Evolutionary conservation across 371 early-diverging fungal genomes (phyloP), one percentile per base, ranked within the genome.

Genomic region (Zancudomyces culisetae): DNA sequence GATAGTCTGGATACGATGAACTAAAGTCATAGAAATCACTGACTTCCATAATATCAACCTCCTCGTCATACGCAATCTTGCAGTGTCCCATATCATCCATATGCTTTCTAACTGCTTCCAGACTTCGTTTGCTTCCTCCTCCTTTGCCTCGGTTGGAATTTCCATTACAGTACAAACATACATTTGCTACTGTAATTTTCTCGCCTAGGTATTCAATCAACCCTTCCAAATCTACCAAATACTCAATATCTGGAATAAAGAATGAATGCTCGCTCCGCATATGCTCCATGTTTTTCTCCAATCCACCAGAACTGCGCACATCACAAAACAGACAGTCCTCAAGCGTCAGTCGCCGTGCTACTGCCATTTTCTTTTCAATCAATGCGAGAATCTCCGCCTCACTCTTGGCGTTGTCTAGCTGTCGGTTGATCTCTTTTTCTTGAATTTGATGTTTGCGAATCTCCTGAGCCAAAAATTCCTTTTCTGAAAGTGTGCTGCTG

Each of bases 201-300:
- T 95, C 93, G 23, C 83, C 93, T 40, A 98, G 70, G 61, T 91
- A 93, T 55, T 70, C 72, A 54, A 98, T 70, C 53, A 98, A 63
- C 1, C 95, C 97, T 39, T 75, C 75, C 42, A 90, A 55, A 53
- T 95, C 90, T 2, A 80, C 81, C 48, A 96, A 63, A 59, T 78
- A 91, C 62, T 95, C 96, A 42, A 90, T 73, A 68, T 96, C 92
- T 23, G 98, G 98, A 54, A 98, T 81, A 59, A 92, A 98, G 64
- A 98, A 85, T 58, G 83, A 80, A 66, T 98, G 98, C 12, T 61
- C 68, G 30, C 58, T 61, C 12, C 83, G 75, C 98, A 98, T 98
- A 66, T 98, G 98, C 30, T 71, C 70, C 69, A 98, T 66, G 61
- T 89, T 92, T 28, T 70, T 60, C 41, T 87, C 86, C 54, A 87